Evolutionary conservation across 495 filamentous ascomycete genomes (phyloP).

Genomic region (Hypoxylon lienhwacheense): DNA sequence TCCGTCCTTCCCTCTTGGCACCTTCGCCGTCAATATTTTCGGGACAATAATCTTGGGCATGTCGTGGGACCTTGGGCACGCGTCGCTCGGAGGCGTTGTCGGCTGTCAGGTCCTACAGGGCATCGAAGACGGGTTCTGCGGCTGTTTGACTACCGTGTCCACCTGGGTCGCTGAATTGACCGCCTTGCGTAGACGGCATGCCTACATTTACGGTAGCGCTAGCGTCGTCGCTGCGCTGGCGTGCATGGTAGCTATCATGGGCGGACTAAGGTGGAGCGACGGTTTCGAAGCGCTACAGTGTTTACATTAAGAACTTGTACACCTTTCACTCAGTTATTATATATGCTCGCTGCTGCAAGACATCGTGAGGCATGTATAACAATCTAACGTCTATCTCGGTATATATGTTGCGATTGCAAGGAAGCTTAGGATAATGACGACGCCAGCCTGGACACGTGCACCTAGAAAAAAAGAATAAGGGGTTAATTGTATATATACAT

Average conservation of each 20-base stretch:
- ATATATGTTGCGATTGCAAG: no score
- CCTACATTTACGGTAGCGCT: conserved; percentile 71
- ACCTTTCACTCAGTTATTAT: no score
- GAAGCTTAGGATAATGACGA: no score
- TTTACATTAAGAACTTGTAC: conserved; percentile 31
- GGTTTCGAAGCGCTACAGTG: conserved; percentile 62
- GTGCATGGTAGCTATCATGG: conserved; percentile 74
- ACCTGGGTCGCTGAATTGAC: conserved; percentile 87
- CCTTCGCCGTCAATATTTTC: conserved; percentile 79
- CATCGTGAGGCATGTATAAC: no score
- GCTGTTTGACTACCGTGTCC: conserved; percentile 86
- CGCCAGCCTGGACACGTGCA: no score
- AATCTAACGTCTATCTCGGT: no score
- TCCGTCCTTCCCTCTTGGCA: conserved; percentile 79
- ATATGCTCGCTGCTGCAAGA: no score
- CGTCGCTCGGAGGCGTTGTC: conserved; percentile 51
- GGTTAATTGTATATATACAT: no score
- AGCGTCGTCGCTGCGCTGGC: conserved; percentile 68
- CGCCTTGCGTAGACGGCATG: conserved; percentile 64
- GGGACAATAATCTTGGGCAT: conserved; percentile 69
- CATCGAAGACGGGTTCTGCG: conserved; percentile 88
- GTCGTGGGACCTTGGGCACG: conserved; percentile 74
- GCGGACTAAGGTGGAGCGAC: conserved; percentile 74
- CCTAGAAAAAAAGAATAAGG: no score
- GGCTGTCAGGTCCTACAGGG: conserved; percentile 84